A percentile compares a stretch with the other conserved stretches of the same genome.
Conservation (phyloP, 371 early-diverging fungal species). For the Sporodiniella umbellata region DNA sequence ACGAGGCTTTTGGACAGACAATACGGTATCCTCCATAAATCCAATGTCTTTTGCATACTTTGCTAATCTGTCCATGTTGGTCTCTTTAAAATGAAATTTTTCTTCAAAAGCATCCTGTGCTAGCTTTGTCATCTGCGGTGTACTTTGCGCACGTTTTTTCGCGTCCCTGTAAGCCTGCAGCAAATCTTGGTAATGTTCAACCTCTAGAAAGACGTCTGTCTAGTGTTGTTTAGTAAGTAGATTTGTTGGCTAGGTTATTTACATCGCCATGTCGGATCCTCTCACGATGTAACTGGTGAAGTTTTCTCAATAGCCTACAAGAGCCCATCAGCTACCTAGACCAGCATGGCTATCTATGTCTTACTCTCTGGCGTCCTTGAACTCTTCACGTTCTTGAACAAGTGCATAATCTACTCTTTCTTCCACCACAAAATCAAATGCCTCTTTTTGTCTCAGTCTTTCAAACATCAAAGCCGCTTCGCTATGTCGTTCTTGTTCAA, state of each 20-base stretch:
- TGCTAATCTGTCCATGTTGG: neutral
- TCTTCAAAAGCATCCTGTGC: slow-evolving; percentile 10
- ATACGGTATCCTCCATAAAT: slow-evolving; percentile 9
- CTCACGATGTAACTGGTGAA: neutral
- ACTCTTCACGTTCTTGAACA: slow-evolving; percentile 7
- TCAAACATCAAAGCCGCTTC: slow-evolving; percentile 20
- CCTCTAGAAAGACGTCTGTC: neutral
- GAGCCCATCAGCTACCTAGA: too few relatives aligned
- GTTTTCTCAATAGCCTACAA: neutral
- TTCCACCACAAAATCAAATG: slow-evolving; percentile 14
- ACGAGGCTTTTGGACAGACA: neutral
- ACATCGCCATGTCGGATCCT: neutral
- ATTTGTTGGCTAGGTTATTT: too few relatives aligned
- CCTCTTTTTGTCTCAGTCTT: slow-evolving; percentile 6
- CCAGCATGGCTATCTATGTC: neutral
- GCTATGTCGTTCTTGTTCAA: slow-evolving; percentile 2
- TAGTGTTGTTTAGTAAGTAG: neutral
- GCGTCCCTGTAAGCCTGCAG: slow-evolving; percentile 1
- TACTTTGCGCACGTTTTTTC: slow-evolving; percentile 9
- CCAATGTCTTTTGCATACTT: slow-evolving; percentile 2
- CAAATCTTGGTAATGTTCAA: neutral
- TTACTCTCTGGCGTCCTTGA: neutral
- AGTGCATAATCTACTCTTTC: neutral
- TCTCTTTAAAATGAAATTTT: slow-evolving; percentile 9
- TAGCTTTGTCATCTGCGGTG: slow-evolving; percentile 13